Conservation (phyloP, 371 early-diverging fungal species). For the Apophysomyces elegans region DNA sequence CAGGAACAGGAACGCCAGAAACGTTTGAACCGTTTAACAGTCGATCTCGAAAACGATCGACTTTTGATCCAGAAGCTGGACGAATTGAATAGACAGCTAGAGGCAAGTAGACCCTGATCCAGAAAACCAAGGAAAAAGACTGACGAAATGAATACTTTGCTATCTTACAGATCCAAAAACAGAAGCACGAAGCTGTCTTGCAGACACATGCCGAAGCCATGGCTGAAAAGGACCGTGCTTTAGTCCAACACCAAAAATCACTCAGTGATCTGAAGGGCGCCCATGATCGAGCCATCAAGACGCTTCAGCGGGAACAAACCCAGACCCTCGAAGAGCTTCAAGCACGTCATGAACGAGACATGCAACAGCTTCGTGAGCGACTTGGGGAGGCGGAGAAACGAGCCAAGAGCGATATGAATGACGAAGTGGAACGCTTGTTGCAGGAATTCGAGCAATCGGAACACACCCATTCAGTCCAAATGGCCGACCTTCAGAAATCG, state of each 20-base stretch:
- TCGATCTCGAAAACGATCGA: conserved; percentile 48
- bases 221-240: conserved; percentile 45
- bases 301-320: conserved; percentile 39
- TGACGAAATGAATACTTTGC: neutral
- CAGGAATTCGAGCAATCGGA: conserved; percentile 56
- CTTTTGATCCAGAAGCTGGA: conserved; percentile 47
- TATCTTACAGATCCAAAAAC: conserved; percentile 40
- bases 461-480: conserved; percentile 45
- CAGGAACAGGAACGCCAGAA: conserved; percentile 38
- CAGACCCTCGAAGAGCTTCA: conserved; percentile 32
- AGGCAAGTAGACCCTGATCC: conserved; percentile 24
- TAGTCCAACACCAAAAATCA: conserved; percentile 40
- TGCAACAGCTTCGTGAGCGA: conserved; percentile 30
- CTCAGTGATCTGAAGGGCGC: conserved; percentile 35
- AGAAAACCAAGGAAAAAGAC: neutral
- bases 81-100: conserved; percentile 47
- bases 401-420: conserved; percentile 43
- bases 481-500: conserved; percentile 41
- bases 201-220: conserved; percentile 47
- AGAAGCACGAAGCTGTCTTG: conserved; percentile 46
- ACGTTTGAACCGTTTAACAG: conserved; percentile 41
- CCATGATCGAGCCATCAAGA: conserved; percentile 36
- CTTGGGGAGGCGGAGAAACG: conserved; percentile 38
- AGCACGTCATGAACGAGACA: conserved; percentile 32
- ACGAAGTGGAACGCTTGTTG: conserved; percentile 47